Evolutionary conservation across 2,329 filamentous ascomycete species (phyloP).

Genomic region (Xylaria sp.): DNA sequence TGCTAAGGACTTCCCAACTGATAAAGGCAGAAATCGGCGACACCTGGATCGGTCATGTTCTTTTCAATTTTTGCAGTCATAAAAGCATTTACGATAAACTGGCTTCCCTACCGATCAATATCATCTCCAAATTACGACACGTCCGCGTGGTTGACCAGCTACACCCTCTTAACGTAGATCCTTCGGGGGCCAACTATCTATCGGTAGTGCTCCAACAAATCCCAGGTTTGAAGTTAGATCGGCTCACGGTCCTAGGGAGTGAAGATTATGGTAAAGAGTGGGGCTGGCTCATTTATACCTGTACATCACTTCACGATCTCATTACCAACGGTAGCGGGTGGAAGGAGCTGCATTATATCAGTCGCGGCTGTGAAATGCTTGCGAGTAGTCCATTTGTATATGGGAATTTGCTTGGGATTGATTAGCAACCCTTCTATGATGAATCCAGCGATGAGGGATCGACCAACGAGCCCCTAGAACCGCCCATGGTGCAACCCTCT

Average conservation of each 20-base stretch:
- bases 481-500: not conserved
- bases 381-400: not conserved
- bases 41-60: not conserved
- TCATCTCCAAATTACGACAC: slow-evolving; percentile 4
- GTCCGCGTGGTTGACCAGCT: not conserved
- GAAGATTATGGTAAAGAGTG: accelerated
- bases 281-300: too few species aligned
- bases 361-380: not conserved
- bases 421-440: too few species aligned
- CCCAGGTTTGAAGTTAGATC: not conserved
- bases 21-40: not conserved
- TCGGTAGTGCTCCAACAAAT: not conserved
- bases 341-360: slow-evolving; percentile 11
- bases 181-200: not conserved
- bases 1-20: not conserved
- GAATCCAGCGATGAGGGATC: too few species aligned
- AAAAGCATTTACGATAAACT: not conserved
- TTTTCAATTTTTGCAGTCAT: not conserved
- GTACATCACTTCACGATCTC: not conserved
- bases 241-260: not conserved
- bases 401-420: too few species aligned
- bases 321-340: not conserved
- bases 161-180: too few species aligned
- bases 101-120: not conserved
- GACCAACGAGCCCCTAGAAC: too few species aligned